Conservation (phyloP, 1,139 yeast species). For the Saccharomyces hybrid region DNA sequence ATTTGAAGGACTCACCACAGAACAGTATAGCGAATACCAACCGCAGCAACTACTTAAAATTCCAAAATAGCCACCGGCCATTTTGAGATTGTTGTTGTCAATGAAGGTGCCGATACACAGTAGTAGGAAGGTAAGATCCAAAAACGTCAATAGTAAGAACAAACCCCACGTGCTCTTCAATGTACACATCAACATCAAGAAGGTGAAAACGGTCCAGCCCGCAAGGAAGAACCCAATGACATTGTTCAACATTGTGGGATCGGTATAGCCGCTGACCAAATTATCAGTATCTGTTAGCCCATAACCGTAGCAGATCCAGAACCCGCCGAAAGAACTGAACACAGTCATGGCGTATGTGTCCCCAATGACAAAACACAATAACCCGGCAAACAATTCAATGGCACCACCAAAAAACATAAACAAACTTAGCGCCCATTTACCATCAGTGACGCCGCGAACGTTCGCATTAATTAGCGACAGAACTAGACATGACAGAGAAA, state of each 20-base stretch:
- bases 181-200: conserved; percentile 49
- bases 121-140: conserved; percentile 49
- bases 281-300: conserved; percentile 50
- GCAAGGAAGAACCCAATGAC: conserved; percentile 53
- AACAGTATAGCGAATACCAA: conserved; percentile 61
- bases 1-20: conserved; percentile 55
- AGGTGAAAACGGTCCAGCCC: conserved; percentile 64
- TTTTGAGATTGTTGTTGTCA: conserved; percentile 39
- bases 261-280: conserved; percentile 44
- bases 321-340: conserved; percentile 65
- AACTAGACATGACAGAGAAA: conserved; percentile 41
- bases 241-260: conserved; percentile 35
- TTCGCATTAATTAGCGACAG: conserved; percentile 43
- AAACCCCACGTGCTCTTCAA: conserved; percentile 59
- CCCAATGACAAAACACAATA: conserved; percentile 56
- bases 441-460: conserved; percentile 45
- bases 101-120: conserved; percentile 51
- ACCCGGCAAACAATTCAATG: conserved; percentile 56
- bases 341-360: conserved; percentile 62
- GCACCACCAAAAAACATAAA: conserved; percentile 58
- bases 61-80: conserved; percentile 70
- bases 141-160: conserved; percentile 43
- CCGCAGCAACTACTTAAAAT: conserved; percentile 53
- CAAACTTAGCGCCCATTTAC: conserved; percentile 42
- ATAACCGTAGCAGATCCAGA: conserved; percentile 63